Evolutionary conservation across 1,139 yeast genomes (phyloP).

Genomic region (Candida tetrigidarum): DNA sequence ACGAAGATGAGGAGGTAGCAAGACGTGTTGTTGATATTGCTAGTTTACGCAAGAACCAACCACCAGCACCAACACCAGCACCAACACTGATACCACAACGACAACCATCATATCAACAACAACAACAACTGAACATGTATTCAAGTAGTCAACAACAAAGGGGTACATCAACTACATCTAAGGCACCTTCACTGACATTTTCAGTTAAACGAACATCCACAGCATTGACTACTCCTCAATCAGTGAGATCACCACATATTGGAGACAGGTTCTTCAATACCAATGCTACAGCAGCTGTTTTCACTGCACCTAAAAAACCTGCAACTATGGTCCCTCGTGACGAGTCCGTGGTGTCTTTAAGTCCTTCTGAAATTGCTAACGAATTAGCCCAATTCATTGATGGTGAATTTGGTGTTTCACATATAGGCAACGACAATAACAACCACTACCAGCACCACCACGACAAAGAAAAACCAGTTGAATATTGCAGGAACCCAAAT

Average conservation of each 20-base stretch:
- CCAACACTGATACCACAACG: not conserved
- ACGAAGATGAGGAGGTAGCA: slow-evolving; percentile 1
- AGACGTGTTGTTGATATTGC: slow-evolving; percentile 5
- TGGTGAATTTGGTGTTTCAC: slow-evolving; percentile 21
- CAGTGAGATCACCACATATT: not conserved
- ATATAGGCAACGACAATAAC: too few relatives aligned
- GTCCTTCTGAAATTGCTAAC: slow-evolving; percentile 34
- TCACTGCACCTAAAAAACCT: not conserved
- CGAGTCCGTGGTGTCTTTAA: slow-evolving; percentile 30
- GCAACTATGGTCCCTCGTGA: slow-evolving; percentile 16
- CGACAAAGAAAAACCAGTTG: not conserved
- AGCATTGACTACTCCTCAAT: not conserved
- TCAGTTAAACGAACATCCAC: not conserved
- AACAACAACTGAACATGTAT: too few relatives aligned
- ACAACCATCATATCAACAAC: not conserved
- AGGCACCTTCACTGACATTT: not conserved
- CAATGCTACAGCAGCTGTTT: not conserved
- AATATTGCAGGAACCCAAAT: slow-evolving; percentile 13
- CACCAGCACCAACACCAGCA: not conserved
- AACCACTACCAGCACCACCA: too few relatives aligned
- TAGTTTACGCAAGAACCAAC: not conserved
- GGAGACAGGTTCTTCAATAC: not conserved
- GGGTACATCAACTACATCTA: not conserved
- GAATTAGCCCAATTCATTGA: slow-evolving; percentile 37
- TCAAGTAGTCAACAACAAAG: too few relatives aligned